Evolutionary conservation across 306 rosid genomes (phyloP), one percentile per base, ranked within the genome.

Genomic region (Fragaria nilgerrensis): DNA sequence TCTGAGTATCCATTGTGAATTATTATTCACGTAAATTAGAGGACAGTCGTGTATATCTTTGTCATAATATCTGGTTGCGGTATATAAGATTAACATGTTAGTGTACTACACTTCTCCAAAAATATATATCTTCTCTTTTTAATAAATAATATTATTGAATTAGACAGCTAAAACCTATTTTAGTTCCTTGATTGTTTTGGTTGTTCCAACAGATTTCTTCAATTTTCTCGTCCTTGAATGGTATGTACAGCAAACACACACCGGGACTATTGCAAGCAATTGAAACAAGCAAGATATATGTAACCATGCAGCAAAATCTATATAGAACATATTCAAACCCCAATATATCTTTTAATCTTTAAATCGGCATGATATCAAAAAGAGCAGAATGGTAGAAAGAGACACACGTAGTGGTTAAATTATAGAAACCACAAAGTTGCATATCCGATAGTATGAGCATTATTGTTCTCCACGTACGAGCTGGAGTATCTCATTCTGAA

Each of bases 391-490:
- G 63, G 49, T 17, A 67, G 68, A 77, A 39, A 50, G 32, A 55
- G 29, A 53, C 66, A 53, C 68, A 77, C 68, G 74, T 41, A 44
- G 68, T 45, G 50, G n/a, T 25, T 37, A 20, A 72, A 79, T 32
- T 34, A 19, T 50, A 7, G 16, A 68, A 68, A 45, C 68, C 77
- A 71, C 59, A 17, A 20, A 29, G 53, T 37, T 49, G 5, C 8
- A 50, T 64, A 85, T 80, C 74, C 65, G 2, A 20, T 77, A 72
- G 76, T 78, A 72, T 68, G 83, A 78, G 85, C 68, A 49, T 44
- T 44, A 56, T 74, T 71, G 20, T 27, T 20, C 61, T 72, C 92
- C 89, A 88, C 78, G 78, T 75, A 75, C 82, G 79, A 63, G 82
- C 27, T 65, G 79, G 20, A 29, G 70, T 65, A 36, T 65, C 41